phyloP scores from a whole-genome alignment of 2,329 filamentous ascomycete species.

The Ophiosphaerella herpotricha region DNA sequence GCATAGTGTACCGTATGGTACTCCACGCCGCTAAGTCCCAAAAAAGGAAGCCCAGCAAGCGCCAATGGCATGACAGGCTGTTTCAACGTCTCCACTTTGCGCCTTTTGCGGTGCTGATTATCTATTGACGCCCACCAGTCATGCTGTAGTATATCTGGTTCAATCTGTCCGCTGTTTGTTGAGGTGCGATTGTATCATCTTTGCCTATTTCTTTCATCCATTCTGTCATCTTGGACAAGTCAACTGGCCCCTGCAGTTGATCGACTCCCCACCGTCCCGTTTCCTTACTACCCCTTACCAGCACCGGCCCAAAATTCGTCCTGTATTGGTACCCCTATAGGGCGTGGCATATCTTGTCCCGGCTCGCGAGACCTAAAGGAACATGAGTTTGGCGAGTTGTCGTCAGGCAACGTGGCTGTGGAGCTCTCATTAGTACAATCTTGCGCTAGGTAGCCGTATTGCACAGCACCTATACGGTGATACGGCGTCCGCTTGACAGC shows the following conservation, averaged over 20 bases:
- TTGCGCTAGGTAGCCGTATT: constrained; percentile 27
- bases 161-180: too few species aligned
- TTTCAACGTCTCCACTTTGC: constrained; percentile 13
- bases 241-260: too few species aligned
- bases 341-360: too few species aligned
- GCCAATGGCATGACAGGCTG: constrained; percentile 5
- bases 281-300: too few species aligned
- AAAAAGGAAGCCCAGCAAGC: constrained; percentile 3
- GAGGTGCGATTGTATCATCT: too few species aligned
- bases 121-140: constrained; percentile 19
- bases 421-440: constrained; percentile 22
- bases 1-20: constrained; percentile 8
- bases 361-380: constrained; percentile 4
- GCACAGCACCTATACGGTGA: constrained; percentile 18
- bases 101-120: constrained; percentile 15
- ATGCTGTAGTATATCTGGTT: too few species aligned
- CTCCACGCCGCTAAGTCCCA: constrained; percentile 11
- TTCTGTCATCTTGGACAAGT: too few species aligned
- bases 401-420: constrained; percentile 38
- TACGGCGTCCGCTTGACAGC: constrained; percentile 16
- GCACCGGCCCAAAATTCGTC: too few species aligned
- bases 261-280: too few species aligned
- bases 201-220: too few species aligned
- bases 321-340: too few species aligned
- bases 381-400: constrained; percentile 19